Evolutionary conservation across 768 basidiomycete species (phyloP), one percentile per base, ranked within the genome.

Genomic region (Holtermannia corniformis): DNA sequence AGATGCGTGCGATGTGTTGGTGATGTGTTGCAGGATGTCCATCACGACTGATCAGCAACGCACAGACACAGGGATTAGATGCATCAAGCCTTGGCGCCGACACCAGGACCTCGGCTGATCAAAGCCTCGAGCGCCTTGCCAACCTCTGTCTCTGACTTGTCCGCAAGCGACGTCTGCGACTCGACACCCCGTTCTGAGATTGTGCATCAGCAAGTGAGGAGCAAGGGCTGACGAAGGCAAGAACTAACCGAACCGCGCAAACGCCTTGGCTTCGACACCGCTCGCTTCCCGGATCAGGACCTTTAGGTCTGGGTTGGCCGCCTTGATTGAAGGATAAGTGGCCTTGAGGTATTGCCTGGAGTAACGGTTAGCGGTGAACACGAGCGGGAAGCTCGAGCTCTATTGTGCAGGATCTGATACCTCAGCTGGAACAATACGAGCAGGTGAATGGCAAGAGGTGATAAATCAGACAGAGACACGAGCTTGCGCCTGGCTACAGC

Each of bases 181-280:
- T 73, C 72, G 19, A 56, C 60, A 2, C 72, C 72, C 21, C 65
- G 61, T 53, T 73, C 72, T 73, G 52, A n/a, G 12, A 7, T 2
- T n/a, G 19, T 49, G 49, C 37, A 50, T 47, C 28, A 14, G 19
- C 16, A 3, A 13, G 10, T 10, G 41, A 12, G n/a, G 16, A 44
- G 11, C 28, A 26, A 23, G 44, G n/a, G 0, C 3, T n/a, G 14
- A 41, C 2, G 10, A 40, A 2, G 23, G 40, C 22, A 23, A n/a
- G 5, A n/a, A 62, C 72, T 49, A 48, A 73, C 72, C 72, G 47
- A 70, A 73, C 32, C 72, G 54, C 16, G 68, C 72, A 43, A 71
- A 68, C 12, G 64, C 71, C 50, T 61, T 56, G 0, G 72, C 66
- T 40, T 65, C 64, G 16, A 72, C 56, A 19, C 66, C 68, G 28